Evolutionary conservation across 1,284 basidiomycete species (phyloP).

Genomic region (Schizopora paradoxa): DNA sequence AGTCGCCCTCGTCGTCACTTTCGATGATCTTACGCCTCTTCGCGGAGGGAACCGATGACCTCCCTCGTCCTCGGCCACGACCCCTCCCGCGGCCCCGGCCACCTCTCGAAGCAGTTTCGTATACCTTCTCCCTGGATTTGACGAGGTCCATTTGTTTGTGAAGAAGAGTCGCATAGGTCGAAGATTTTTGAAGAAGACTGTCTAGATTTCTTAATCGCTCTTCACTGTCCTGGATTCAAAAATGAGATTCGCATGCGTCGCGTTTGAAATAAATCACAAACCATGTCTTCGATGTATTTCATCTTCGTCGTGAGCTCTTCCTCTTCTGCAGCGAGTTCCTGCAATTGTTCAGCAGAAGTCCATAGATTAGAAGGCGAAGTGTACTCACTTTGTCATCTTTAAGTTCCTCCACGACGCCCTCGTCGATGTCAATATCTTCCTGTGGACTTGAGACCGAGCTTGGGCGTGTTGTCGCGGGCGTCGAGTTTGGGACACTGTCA

Average conservation of each 20-base stretch:
- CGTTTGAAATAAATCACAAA: not conserved
- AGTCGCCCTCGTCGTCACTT: constrained; percentile 16
- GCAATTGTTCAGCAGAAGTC: not conserved
- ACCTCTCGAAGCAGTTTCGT: not conserved
- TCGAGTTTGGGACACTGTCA: too few species aligned
- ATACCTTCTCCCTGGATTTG: constrained; percentile 16
- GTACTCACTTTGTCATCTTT: constrained; percentile 13
- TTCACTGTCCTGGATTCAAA: constrained; percentile 37
- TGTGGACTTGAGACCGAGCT: constrained; percentile 13
- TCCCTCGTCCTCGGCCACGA: constrained; percentile 5
- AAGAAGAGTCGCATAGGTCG: constrained; percentile 54
- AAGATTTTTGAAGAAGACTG: constrained; percentile 58
- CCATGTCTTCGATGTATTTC: constrained; percentile 19
- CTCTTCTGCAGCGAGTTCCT: not conserved
- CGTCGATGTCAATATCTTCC: not conserved
- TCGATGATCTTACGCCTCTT: constrained; percentile 11
- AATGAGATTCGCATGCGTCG: not conserved
- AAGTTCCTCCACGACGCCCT: constrained; percentile 1
- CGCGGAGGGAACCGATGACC: too few species aligned
- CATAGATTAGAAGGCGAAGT: not conserved
- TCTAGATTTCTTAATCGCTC: constrained; percentile 47
- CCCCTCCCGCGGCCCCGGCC: constrained; percentile 7
- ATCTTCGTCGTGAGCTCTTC: constrained; percentile 3
- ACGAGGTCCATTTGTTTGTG: constrained; percentile 54
- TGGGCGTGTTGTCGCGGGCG: constrained; percentile 13